Evolutionary conservation across 2,329 filamentous ascomycete species (phyloP).

Genomic region (Coniochaeta sp.): DNA sequence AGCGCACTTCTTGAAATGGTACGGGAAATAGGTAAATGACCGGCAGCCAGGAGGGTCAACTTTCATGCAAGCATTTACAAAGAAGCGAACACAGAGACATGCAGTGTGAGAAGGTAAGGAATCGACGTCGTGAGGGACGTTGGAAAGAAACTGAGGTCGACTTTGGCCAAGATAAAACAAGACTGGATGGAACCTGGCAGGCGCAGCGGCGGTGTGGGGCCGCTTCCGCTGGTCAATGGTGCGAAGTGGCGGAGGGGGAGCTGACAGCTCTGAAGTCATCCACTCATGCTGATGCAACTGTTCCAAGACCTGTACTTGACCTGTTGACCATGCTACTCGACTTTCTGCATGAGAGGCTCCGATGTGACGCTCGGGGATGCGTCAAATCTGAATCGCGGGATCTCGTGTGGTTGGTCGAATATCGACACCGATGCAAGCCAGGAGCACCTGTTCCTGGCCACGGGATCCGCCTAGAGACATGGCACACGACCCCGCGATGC

Average conservation of each 20-base stretch:
- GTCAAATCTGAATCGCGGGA: not conserved
- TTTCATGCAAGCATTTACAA: not conserved
- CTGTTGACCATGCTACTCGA: not conserved
- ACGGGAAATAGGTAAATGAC: not conserved
- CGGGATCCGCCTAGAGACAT: not conserved
- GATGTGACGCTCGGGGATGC: not conserved
- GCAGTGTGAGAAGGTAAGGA: not conserved
- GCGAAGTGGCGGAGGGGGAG: not conserved
- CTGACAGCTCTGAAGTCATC: not conserved
- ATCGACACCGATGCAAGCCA: not conserved
- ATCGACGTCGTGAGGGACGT: not conserved
- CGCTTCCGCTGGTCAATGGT: not conserved
- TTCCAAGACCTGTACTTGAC: too few relatives aligned
- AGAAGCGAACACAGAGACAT: not conserved
- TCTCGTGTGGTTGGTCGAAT: not conserved
- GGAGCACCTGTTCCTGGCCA: not conserved
- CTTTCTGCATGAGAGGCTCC: not conserved
- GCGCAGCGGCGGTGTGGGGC: not conserved
- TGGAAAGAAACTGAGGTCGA: not conserved
- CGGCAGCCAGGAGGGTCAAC: not conserved
- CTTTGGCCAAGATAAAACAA: not conserved
- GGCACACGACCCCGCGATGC: not conserved
- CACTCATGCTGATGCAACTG: too few relatives aligned
- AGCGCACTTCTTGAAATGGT: not conserved
- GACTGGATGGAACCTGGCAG: not conserved